Evolutionary conservation across 495 filamentous ascomycete species (phyloP), one percentile per base, ranked within the genome.

Genomic region (Jackrogersella multiformis): DNA sequence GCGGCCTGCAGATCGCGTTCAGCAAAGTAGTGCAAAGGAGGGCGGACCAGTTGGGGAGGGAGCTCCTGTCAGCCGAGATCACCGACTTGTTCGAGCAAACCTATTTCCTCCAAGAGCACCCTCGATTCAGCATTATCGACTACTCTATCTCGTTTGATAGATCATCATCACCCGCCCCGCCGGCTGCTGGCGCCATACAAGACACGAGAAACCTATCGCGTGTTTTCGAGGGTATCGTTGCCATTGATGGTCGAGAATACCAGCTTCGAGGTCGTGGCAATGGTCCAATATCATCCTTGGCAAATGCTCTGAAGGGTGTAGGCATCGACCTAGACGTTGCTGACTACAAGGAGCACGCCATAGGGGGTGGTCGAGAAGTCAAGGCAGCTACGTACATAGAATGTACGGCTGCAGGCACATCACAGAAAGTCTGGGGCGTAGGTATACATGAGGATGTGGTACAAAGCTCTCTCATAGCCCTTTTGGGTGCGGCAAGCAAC

Each of bases 321-420:
- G 92, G 92, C 28, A 89, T 98, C 41, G 90, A 97, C 69, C 82
- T 99, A 2, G 93, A 99, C 74, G 94, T 98, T 53, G 86, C 86
- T 46, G 92, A 97, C 74, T 98, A 98, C 78, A 97, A 97, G 79
- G 96, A 97, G 76, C 96, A 98, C 78, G 90, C 93, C 23, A 92
- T 98, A 68, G 93, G 92, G 57, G 79, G 83, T 9, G 90, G 92
- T 44, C 84, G 84, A 55, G 89, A 93, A 49, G 90, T 91, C 68
- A 97, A 95, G 82, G 94, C 93, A 36, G 94, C 92, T 13, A 93
- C 92, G 10, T 99, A 93, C 69, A 97, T 99, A 61, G 91, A 98
- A 77, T 96, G 93, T 76, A 90, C 87, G 38, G 86, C 90, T 35
- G 79, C 87, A n/a, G 87, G 88, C 15, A 87, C 82, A 42, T 82